Evolutionary conservation across 108 stramenopile genomes (phyloP), one percentile per base, ranked within the genome.

Genomic region (Skeletonema costatum): DNA sequence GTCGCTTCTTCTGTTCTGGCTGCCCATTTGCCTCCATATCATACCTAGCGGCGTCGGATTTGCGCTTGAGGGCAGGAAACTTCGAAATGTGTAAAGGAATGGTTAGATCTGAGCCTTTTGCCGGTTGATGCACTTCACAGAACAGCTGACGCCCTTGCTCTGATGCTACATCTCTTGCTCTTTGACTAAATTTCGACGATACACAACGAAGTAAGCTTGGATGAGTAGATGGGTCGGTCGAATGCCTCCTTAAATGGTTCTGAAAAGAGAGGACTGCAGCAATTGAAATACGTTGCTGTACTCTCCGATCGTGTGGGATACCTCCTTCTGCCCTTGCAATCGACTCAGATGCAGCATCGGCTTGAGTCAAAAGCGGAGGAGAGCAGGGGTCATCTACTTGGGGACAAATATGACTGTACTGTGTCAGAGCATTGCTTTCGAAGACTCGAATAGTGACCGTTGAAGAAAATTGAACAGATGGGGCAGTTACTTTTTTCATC

Each of bases 211-310:
- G 65, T 41, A 42, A 63, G 32, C 11, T 14, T 16, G 42, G 36
- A 66, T 66, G 17, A 11, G 44, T 42, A 19, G 30, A 32, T 32
- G 62, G 11, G 17, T 17, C 17, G 3, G 3, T 39, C 4, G 31
- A n/a, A 25, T 30, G n/a, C 10, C 68, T 56, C 11, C 41, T 9
- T 32, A 76, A 39, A 32, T 62, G 19, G 0, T 51, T 50, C 33
- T 68, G 66, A 39, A 62, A 68, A 12, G 75, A 76, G 10, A 76
- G 53, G 4, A 76, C 67, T 7, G 75, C 75, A 29, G 39, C 32
- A 36, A 63, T 63, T n/a, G 62, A 33, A 36, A 36, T 31, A 39
- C 62, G 62, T 21, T 31, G 21, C 62, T 63, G 62, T 36, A 63
- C 32, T 63, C 30, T 33, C 62, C 62, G 21, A 33, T 63, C 62